Base-by-base conservation (phyloP, 2,329 filamentous ascomycete species). In the Colletotrichum melonis region DNA sequence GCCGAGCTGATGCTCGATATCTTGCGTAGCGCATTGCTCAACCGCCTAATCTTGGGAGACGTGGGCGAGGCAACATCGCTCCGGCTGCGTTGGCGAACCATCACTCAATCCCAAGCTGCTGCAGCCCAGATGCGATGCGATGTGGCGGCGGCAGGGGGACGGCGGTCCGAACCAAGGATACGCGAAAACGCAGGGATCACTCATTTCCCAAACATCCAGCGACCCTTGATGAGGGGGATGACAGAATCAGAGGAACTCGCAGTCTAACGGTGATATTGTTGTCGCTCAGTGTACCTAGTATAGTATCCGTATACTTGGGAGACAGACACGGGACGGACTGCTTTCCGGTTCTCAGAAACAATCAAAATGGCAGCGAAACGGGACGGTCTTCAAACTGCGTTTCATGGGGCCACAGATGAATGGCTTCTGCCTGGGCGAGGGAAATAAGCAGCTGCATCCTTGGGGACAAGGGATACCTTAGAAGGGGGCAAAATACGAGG, bases 11-110 rank as follows among this genome's bases (percentile, higher is more conserved):
- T 22, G 19, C 30, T 65, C 16, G 63, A 57, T 32, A 57, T 42
- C 52, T 65, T 65, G 4, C 32, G 63, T 19, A 57, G 32, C 12
- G 52, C 63, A 28, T 57, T 28, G 52, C 63, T 65, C 24, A 65
- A 65, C 19, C 52, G 63, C 28, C 52, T 22, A 32, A 65, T 42
- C 52, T 57, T 38, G 9, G 52, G 52, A 49, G 63, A 65, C 24
- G 30, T 35, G 32, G 32, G 57, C 54, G 52, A 57, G 24, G 63
- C 52, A 5, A 42, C 63, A 46, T 65, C 63, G 38, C 63, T 38
- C n/a, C 52, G 63, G 63, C 63, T 65, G 63, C 63, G 49, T 65
- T 65, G 63, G 30, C 63, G 30, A 28, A 32, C 32, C 63, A 38
- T 65, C 63, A 42, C 24, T 42, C 38, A 42, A 42, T 16, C 14